A percentile compares a stretch with the other conserved stretches of the same genome.
phyloP scores from a whole-genome alignment of 257 asterid genomes.

The Galeopsis tetrahit region DNA sequence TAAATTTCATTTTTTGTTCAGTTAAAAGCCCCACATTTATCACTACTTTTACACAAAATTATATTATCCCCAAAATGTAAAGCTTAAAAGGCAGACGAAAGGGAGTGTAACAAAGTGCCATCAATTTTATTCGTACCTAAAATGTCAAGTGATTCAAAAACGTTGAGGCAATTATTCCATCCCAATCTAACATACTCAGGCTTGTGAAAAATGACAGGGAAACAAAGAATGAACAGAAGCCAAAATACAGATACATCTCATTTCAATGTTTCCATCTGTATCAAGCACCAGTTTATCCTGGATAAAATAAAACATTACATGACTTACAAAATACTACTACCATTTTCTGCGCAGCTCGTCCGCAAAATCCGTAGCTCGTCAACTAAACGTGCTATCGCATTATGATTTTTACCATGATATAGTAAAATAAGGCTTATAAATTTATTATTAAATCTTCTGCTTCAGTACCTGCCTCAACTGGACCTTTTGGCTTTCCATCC shows the following conservation, averaged over 20 bases:
- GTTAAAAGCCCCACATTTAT: too few species aligned
- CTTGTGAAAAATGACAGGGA: slow-evolving; percentile 22
- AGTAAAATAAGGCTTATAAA: neutral
- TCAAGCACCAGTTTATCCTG: slow-evolving; percentile 29
- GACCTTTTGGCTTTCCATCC: slow-evolving; percentile 82
- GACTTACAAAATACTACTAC: slow-evolving; percentile 27
- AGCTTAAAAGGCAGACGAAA: too few species aligned
- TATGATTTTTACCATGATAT: neutral
- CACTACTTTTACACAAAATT: too few species aligned
- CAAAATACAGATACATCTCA: slow-evolving; percentile 38
- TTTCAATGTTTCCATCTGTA: slow-evolving; percentile 30
- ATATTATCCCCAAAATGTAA: too few species aligned
- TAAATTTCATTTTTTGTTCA: too few species aligned
- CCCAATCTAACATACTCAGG: slow-evolving; percentile 1
- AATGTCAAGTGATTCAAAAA: neutral
- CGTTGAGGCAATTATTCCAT: neutral
- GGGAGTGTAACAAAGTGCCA: neutral
- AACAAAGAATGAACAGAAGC: slow-evolving; percentile 26
- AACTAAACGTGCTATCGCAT: neutral
- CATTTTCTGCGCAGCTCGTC: slow-evolving; percentile 11
- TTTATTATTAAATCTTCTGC: slow-evolving; percentile 63
- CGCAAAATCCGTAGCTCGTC: too few species aligned
- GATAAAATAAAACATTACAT: slow-evolving; percentile 30
- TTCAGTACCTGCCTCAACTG: slow-evolving; percentile 92
- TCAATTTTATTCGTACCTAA: neutral